phyloP scores from a whole-genome alignment of 1,284 basidiomycete species.

The Fomitopsis schrenkii region DNA sequence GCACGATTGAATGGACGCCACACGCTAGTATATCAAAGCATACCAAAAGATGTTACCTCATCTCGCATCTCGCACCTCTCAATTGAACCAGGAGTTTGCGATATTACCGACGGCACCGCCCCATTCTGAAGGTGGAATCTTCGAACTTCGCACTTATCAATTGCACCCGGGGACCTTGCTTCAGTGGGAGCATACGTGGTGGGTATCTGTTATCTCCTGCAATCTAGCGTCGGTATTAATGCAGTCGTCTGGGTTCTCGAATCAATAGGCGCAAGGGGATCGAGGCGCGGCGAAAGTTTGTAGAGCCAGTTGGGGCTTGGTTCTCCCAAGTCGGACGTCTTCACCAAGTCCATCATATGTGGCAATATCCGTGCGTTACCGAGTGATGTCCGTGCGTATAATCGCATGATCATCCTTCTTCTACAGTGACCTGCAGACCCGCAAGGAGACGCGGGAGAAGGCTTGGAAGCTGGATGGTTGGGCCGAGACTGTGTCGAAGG shows the following conservation, averaged over 20 bases:
- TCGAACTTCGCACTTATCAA: conserved; percentile 87
- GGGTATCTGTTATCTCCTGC: not conserved
- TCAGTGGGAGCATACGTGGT: conserved; percentile 94
- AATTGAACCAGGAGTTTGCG: conserved; percentile 90
- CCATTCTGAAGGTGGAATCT: conserved; percentile 81
- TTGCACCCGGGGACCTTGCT: conserved; percentile 81
- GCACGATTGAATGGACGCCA: not conserved
- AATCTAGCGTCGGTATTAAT: not conserved
- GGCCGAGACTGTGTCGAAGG: conserved; percentile 93
- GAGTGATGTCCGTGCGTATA: conserved; percentile 8
- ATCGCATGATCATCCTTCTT: conserved; percentile 1
- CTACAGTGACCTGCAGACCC: conserved; percentile 67
- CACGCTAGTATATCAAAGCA: conserved; percentile 51
- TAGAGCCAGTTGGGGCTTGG: conserved; percentile 90
- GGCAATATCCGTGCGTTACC: conserved; percentile 82
- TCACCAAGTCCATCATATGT: conserved; percentile 90
- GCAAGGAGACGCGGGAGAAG: conserved; percentile 80
- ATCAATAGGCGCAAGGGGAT: conserved; percentile 73
- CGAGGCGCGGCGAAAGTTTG: conserved; percentile 81
- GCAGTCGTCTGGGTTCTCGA: conserved; percentile 3
- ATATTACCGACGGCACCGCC: conserved; percentile 90
- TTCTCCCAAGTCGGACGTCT: conserved; percentile 89
- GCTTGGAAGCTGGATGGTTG: conserved; percentile 93
- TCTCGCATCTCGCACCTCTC: conserved; percentile 66
- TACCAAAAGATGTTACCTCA: conserved; percentile 71